Evolutionary conservation across 371 early-diverging fungal species (phyloP), one percentile per base, ranked within the genome.

Genomic region (Sporodiniella umbellata): DNA sequence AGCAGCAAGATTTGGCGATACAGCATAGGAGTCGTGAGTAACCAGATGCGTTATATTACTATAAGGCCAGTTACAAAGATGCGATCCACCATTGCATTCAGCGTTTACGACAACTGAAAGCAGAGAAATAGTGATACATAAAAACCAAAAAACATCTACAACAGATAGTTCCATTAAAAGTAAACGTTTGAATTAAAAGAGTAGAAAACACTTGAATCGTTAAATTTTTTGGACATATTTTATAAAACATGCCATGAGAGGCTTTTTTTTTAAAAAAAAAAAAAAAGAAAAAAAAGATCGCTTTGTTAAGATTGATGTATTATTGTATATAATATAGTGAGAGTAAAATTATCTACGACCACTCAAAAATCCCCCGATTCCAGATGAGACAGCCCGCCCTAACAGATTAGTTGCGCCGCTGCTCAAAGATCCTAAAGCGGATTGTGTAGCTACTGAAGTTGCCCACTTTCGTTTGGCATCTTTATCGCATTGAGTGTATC

Each of bases 401-500:
- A 71, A 65, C 21, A 75, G 51, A 8, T 72, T 72, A 23, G 65
- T 53, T n/a, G 67, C 67, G 5, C 58, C 55, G 31, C 72, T 66
- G 18, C 67, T 57, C 1, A 75, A 51, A 8, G 69, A 59, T 2
- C 75, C 72, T 14, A 75, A 42, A 11, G 75, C 75, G 33, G 75
- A 64, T 17, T 69, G 72, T 35, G 73, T 62, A 14, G 77, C 73
- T 52, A 70, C 62, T 25, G 65, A 67, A 26, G 64, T 64, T 14
- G 77, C 77, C 88, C 87, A 89, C 60, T 80, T 82, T 54, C 71
- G 70, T 63, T 88, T 85, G 8, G 89, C 89, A 64, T 88, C 94
- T 82, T 93, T 93, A 65, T 97, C 95, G 58, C 96, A 96, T 51
- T 89, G 84, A 21, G 91, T 88, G 59, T 96, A 97, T n/a, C 97